Conservation (phyloP, 2,329 filamentous ascomycete genomes). For the Truncatella angustata region DNA sequence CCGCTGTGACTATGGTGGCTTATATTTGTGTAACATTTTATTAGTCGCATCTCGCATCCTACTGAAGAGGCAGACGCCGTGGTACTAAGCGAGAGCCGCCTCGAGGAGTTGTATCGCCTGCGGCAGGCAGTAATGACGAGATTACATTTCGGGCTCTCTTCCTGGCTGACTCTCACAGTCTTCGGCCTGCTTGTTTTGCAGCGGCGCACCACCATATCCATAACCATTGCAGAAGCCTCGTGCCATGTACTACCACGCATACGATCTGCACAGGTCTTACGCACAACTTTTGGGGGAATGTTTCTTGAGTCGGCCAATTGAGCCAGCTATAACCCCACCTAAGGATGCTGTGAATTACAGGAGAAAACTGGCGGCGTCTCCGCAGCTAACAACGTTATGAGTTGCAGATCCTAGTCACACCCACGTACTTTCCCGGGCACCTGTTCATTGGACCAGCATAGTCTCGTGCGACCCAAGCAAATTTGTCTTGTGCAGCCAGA, state of each 20-base stretch:
- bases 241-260: slow-evolving; percentile 4
- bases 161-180: too few species aligned
- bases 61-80: too few species aligned
- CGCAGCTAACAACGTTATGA: not conserved
- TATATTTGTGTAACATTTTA: not conserved
- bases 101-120: not conserved
- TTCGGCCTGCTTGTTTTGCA: too few species aligned
- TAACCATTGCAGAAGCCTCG: too few species aligned
- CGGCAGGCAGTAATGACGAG: not conserved
- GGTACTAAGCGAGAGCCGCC: not conserved
- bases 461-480: slow-evolving; percentile 1
- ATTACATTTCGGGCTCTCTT: too few species aligned
- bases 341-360: not conserved
- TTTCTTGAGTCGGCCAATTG: slow-evolving; percentile 6
- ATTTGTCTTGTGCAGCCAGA: not conserved
- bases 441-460: not conserved
- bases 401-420: slow-evolving; percentile 4
- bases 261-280: not conserved
- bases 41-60: too few species aligned
- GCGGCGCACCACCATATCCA: too few species aligned
- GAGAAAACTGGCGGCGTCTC: not conserved
- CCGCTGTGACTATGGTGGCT: too few species aligned
- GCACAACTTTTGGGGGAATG: too few species aligned
- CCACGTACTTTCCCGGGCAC: not conserved
- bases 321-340: not conserved